phyloP scores from a whole-genome alignment of 148 eudicot genomes.

The Polygonum maritimum region DNA sequence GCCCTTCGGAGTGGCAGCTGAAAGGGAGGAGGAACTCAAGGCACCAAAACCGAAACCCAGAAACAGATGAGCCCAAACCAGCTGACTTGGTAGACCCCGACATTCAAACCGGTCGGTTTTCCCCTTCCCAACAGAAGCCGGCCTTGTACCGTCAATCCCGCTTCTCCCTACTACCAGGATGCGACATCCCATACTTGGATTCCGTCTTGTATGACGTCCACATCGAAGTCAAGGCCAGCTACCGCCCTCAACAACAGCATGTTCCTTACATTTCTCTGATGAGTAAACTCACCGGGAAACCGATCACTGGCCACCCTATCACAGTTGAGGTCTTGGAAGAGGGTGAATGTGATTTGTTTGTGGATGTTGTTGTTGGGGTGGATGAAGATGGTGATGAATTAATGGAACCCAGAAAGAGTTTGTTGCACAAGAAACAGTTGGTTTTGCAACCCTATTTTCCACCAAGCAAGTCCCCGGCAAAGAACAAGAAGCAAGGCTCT shows the following conservation, averaged over 20 bases:
- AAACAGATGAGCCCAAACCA: slow-evolving; percentile 25
- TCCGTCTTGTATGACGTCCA: slow-evolving; percentile 43
- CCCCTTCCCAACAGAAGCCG: slow-evolving; percentile 22
- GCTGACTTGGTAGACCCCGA: slow-evolving; percentile 18
- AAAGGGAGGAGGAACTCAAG: slow-evolving; percentile 73
- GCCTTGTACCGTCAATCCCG: slow-evolving; percentile 50
- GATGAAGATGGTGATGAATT: slow-evolving; percentile 14
- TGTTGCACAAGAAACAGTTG: slow-evolving; percentile 21
- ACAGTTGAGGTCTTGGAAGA: slow-evolving; percentile 57
- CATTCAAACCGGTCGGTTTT: slow-evolving; percentile 5
- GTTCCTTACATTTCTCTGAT: slow-evolving; percentile 74
- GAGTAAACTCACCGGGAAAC: slow-evolving; percentile 60
- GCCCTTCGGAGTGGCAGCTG: slow-evolving; percentile 66
- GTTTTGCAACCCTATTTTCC: slow-evolving; percentile 17
- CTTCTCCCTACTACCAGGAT: slow-evolving; percentile 32
- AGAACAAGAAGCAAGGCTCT: slow-evolving; percentile 32
- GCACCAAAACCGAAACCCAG: slow-evolving; percentile 26
- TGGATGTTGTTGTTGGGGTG: neutral
- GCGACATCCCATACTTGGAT: slow-evolving; percentile 22
- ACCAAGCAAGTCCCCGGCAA: slow-evolving; percentile 25
- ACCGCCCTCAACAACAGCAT: slow-evolving; percentile 48
- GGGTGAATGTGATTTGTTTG: slow-evolving; percentile 33
- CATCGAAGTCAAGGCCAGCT: slow-evolving; percentile 51
- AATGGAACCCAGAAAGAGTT: slow-evolving; percentile 17
- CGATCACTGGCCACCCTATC: slow-evolving; percentile 70